Evolutionary conservation across 2,329 filamentous ascomycete genomes (phyloP).

Genomic region (Colletotrichum karsti): DNA sequence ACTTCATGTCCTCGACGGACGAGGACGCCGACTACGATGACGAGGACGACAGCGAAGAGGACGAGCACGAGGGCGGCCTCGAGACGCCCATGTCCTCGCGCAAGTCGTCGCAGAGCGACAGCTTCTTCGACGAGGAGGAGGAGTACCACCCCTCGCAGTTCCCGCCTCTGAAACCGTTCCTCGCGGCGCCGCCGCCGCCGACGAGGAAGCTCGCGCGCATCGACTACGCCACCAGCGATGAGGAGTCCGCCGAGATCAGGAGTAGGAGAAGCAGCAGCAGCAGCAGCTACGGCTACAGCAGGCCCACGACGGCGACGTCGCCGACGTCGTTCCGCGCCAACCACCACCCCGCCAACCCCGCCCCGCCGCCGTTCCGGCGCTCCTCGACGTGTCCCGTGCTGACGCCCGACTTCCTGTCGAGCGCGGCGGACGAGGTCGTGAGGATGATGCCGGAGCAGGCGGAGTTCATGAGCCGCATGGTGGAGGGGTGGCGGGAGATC

Average conservation of each 20-base stretch:
- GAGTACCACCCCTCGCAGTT: background rate
- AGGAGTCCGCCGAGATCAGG: too few species aligned
- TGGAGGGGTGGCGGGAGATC: conserved; percentile 24
- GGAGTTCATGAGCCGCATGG: conserved; percentile 24
- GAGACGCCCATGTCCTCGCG: conserved; percentile 17
- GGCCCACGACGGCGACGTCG: conserved; percentile 11
- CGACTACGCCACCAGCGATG: background rate
- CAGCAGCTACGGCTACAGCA: background rate
- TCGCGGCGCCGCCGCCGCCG: background rate
- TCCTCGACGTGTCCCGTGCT: conserved; percentile 20
- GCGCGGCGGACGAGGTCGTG: conserved; percentile 23
- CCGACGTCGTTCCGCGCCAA: background rate
- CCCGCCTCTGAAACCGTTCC: background rate
- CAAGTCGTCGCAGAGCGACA: conserved; percentile 15
- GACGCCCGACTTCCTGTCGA: conserved; percentile 10
- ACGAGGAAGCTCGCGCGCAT: background rate
- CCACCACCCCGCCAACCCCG: too few species aligned
- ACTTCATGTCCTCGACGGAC: conserved; percentile 18
- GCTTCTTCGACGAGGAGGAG: conserved; percentile 7
- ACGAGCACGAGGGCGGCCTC: background rate
- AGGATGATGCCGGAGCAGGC: conserved; percentile 27
- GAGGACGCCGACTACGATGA: conserved; percentile 2
- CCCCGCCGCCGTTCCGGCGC: conserved; percentile 11
- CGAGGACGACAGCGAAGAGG: background rate
- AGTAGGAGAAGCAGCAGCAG: too few species aligned